Evolutionary conservation across 1,284 basidiomycete species (phyloP).

Genomic region (Rhizoctonia solani): DNA sequence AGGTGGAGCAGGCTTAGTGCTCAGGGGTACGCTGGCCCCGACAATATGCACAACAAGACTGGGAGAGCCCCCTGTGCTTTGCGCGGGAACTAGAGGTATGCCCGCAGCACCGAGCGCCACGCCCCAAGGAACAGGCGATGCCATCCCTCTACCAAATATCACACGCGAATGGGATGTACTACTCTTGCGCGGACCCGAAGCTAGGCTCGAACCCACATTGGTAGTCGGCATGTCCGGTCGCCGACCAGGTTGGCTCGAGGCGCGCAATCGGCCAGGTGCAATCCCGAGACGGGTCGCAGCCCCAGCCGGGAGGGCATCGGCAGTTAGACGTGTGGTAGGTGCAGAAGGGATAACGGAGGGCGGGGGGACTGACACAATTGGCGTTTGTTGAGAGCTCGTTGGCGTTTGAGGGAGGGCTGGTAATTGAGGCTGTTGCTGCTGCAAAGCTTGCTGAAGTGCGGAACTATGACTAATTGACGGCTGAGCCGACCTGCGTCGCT

Average conservation of each 20-base stretch:
- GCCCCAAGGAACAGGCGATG: slow-evolving; percentile 11
- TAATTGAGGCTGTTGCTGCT: background rate
- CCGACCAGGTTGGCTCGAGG: slow-evolving; percentile 40
- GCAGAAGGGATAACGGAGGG: slow-evolving; percentile 48
- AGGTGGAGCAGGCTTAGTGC: slow-evolving; percentile 16
- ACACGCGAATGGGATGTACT: slow-evolving; percentile 18
- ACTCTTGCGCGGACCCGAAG: slow-evolving; percentile 6
- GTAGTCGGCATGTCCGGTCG: slow-evolving; percentile 64
- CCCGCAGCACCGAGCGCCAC: slow-evolving; percentile 3
- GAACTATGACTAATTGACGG: slow-evolving; percentile 23
- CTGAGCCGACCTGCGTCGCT: slow-evolving; percentile 54
- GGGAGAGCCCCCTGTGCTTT: slow-evolving; percentile 24
- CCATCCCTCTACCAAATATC: slow-evolving; percentile 15
- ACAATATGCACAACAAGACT: slow-evolving; percentile 16
- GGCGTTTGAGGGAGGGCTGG: background rate
- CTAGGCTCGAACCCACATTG: background rate
- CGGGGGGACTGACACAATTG: slow-evolving; percentile 6
- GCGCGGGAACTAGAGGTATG: background rate
- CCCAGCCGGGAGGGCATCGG: slow-evolving; percentile 52
- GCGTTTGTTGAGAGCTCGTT: background rate
- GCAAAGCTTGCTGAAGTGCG: slow-evolving; percentile 11
- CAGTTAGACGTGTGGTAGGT: slow-evolving; percentile 43
- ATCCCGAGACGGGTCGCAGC: slow-evolving; percentile 45
- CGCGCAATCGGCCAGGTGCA: slow-evolving; percentile 56
- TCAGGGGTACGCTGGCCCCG: slow-evolving; percentile 8